phyloP scores from a whole-genome alignment of 148 eudicot genomes.

The Polygonum maritimum region DNA sequence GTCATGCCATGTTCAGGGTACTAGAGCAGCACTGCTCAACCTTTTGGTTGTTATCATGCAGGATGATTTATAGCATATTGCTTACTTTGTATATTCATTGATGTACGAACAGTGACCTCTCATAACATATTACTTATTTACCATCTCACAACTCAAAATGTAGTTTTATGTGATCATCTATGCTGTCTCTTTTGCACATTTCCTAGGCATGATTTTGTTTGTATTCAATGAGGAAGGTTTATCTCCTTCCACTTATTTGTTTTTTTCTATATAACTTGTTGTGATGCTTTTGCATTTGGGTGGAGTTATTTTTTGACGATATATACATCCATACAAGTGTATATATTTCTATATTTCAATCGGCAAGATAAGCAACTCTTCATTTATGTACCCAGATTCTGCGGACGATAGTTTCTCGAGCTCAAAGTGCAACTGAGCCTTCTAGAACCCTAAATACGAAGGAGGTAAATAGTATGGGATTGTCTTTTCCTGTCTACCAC shows the following conservation, averaged over 20 bases:
- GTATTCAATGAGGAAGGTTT: neutral
- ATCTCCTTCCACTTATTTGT: neutral
- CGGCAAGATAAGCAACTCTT: neutral
- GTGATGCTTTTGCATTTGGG: constrained; percentile 2
- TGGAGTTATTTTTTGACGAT: neutral
- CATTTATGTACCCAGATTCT: constrained; percentile 44
- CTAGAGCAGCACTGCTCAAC: neutral
- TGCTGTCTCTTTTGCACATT: neutral
- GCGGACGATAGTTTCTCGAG: constrained; percentile 63
- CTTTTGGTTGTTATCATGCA: neutral
- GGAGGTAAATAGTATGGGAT: constrained; percentile 43
- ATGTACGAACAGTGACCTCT: neutral
- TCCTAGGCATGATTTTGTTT: neutral
- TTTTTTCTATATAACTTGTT: neutral
- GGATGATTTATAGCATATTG: neutral
- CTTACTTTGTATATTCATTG: neutral
- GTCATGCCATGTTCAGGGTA: neutral
- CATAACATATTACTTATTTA: neutral
- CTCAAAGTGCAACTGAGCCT: constrained; percentile 51
- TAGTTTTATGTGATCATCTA: neutral
- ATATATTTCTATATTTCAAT: neutral
- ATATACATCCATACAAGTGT: neutral
- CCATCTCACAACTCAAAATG: neutral
- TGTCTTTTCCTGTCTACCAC: neutral
- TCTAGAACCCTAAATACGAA: constrained; percentile 83